Evolutionary conservation across 2,329 filamentous ascomycete species (phyloP), one percentile per base, ranked within the genome.

Genomic region (Alternaria gaisen): DNA sequence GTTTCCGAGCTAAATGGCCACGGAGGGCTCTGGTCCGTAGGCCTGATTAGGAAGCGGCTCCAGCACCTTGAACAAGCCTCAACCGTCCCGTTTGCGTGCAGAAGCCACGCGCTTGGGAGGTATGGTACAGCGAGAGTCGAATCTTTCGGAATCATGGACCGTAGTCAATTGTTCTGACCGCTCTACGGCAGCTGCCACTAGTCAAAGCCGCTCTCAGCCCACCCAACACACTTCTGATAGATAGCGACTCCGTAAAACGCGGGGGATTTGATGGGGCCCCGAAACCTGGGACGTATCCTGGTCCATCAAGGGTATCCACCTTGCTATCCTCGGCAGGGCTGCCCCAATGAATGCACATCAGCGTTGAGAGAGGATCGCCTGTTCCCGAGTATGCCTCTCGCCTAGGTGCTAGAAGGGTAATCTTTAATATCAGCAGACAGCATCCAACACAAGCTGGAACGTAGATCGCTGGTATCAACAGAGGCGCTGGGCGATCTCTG

Each of bases 241-340:
- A 52, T 48, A 34, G 50, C 53, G 48, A 53, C 50, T 10, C 22
- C 28, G 40, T 43, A 36, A 16, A 53, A 56, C 28, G 32, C 55
- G 50, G 56, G 60, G 56, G 41, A 52, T 43, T 47, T 57, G 58
- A 55, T 60, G 59, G 54, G 55, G 38, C n/a, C 56, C 18, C 47
- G 18, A 46, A 26, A 47, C 53, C 59, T 28, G 48, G 43, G 53
- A 32, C 26, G 40, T 6, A 32, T 50, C 48, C 53, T 38, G 54
- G 47, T 42, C 32, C 42, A 60, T 28, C 51, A 58, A 62, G 53
- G 60, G 34, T 59, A 55, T 52, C 40, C 30, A 40, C 52, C 50
- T 36, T 34, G 20, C 58, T 43, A 24, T 40, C 52, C 47, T 34
- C 42, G 53, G 55, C 56, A 58, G 47, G 50, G 56, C 62, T 57